Base-by-base conservation (phyloP, 2,329 filamentous ascomycete species). In the Dactylellina haptotyla region DNA sequence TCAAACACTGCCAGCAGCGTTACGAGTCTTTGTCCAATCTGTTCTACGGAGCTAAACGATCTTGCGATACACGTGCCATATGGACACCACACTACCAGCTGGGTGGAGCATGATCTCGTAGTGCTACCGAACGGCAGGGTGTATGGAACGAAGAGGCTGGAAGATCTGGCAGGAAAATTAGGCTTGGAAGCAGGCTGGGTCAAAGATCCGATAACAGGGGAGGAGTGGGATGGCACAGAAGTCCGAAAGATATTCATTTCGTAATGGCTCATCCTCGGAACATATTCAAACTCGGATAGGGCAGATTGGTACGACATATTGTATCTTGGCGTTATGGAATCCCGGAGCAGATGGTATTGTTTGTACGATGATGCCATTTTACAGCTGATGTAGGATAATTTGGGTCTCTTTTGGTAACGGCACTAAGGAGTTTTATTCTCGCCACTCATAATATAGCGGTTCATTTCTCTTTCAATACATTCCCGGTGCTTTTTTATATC, bases 11-110 rank as follows among this genome's bases (percentile, higher is more conserved):
- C 82, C n/a, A 84, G 83, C 26, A 86, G 90, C 0, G 88, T 88
- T 1, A 89, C 90, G 5, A 89, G 88, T 53, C 88, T 98, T 43
- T 99, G 95, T 78, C 95, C 95, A 2, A 98, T 99, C 79, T 99
- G 95, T 83, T 95, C 90, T 51, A 95, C 90, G 0, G 95, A 99
- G 82, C 87, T 99, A 64, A 98, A 98, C 80, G 91, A 93, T 78
- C 86, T 99, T 32, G 94, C 95, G 1, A 85, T 89, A 57, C 89
- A 90, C 77, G 91, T 99, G 46, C 95, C 95, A 0, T 98, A 98
- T 78, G 95, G 95, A 1, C 91, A 97, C 79, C 95, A 99, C 80
- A 93, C 90, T 28, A 96, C 96, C 84, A 97, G 92, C 79, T 91
- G 92, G 75, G 92, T 98, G 28, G 94, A 97, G 79, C 88, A 88